phyloP scores from a whole-genome alignment of 768 basidiomycete genomes.

The Artomyces pyxidatus region DNA sequence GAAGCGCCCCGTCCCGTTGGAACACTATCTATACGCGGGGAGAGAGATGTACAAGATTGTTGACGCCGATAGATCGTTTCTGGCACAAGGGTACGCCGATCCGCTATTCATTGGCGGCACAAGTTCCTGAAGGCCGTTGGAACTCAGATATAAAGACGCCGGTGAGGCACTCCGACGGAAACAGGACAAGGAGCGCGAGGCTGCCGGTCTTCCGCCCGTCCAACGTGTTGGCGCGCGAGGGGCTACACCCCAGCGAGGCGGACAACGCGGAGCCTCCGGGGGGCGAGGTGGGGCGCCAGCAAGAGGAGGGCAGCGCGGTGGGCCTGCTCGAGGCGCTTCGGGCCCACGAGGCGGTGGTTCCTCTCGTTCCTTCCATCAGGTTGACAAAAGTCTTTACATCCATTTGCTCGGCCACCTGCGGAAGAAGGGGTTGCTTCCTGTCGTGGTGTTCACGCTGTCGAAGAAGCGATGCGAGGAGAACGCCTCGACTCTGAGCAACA shows the following conservation, averaged over 20 bases:
- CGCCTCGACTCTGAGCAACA: constrained; percentile 79
- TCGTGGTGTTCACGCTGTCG: constrained; percentile 94
- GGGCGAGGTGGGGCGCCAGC: constrained; percentile 34
- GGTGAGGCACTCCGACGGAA: constrained; percentile 83
- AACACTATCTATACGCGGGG: constrained; percentile 96
- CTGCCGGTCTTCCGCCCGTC: constrained; percentile 82
- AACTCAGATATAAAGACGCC: constrained; percentile 76
- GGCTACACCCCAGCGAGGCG: constrained; percentile 39
- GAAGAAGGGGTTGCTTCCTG: constrained; percentile 82
- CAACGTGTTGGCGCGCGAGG: constrained; percentile 80
- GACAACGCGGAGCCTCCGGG: constrained; percentile 36
- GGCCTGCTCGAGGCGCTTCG: constrained; percentile 22
- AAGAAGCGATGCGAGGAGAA: constrained; percentile 98
- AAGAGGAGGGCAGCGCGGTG: constrained; percentile 32
- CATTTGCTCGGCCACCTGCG: constrained; percentile 81
- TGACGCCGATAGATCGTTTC: constrained; percentile 67
- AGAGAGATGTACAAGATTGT: constrained; percentile 91
- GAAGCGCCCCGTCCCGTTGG: constrained; percentile 92
- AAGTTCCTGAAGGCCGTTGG: not conserved
- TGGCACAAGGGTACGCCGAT: constrained; percentile 59
- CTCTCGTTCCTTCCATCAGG: constrained; percentile 53
- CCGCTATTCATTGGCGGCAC: not conserved
- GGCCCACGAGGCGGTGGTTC: constrained; percentile 27
- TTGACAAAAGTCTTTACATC: constrained; percentile 90
- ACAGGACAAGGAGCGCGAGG: constrained; percentile 97